Percentiles rank a stretch among this genome's conserved stretches.
phyloP scores from a whole-genome alignment of 495 filamentous ascomycete species.

The Aspergillus affinis region DNA sequence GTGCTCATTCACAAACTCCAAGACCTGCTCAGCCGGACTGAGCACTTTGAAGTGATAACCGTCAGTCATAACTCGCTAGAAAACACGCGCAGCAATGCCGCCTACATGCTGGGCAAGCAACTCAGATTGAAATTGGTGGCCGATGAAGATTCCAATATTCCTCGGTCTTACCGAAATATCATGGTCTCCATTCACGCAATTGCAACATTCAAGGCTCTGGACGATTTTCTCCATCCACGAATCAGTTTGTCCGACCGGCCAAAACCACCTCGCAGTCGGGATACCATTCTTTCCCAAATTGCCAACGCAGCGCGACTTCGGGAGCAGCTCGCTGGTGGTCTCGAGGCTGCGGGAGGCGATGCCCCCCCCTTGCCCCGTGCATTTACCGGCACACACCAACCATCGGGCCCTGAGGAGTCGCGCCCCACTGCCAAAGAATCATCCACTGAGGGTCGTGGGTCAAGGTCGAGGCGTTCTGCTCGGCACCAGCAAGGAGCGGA shows the following conservation, averaged over 20 bases:
- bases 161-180: constrained; percentile 79
- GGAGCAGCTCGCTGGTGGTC: constrained; percentile 39
- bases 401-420: constrained; percentile 28
- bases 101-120: constrained; percentile 96
- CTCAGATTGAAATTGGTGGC: constrained; percentile 85
- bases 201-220: constrained; percentile 93
- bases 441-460: constrained; percentile 25
- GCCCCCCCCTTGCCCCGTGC: constrained; percentile 29
- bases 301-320: constrained; percentile 67
- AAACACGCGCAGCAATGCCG: constrained; percentile 84
- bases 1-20: constrained; percentile 91
- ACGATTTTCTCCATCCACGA: constrained; percentile 91
- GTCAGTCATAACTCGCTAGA: constrained; percentile 92
- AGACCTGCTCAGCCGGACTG: constrained; percentile 90
- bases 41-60: constrained; percentile 97
- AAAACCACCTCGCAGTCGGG: constrained; percentile 62
- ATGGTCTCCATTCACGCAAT: constrained; percentile 99
- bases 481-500: constrained; percentile 49
- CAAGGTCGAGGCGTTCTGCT: constrained; percentile 51
- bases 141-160: constrained; percentile 87
- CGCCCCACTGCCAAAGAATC: constrained; percentile 32
- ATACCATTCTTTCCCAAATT: constrained; percentile 71
- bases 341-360: constrained; percentile 28
- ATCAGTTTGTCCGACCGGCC: constrained; percentile 85
- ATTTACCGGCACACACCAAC: constrained; percentile 23